phyloP scores from a whole-genome alignment of 306 rosid species.

The Crotalaria pallida region DNA sequence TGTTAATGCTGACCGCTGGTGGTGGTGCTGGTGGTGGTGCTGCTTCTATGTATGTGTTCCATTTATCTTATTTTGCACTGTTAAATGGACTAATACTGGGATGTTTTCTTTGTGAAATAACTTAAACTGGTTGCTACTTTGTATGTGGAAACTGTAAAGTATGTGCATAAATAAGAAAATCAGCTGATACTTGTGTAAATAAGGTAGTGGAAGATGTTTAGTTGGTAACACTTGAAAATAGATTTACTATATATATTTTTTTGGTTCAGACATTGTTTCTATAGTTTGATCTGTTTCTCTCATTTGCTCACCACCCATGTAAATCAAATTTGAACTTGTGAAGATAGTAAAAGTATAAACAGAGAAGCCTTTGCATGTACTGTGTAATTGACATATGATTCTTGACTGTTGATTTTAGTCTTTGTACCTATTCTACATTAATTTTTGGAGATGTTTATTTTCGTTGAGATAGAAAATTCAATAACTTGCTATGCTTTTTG shows the following conservation, averaged over 20 bases:
- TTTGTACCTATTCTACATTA: neutral
- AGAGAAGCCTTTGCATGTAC: neutral
- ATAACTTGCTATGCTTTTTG: neutral
- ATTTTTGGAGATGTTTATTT: neutral
- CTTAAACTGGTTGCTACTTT: neutral
- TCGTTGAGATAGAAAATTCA: neutral
- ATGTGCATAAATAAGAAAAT: neutral
- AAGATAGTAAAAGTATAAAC: neutral
- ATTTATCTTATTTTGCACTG: neutral
- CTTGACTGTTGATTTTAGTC: neutral
- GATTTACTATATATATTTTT: neutral
- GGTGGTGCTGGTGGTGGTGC: conserved; percentile 10
- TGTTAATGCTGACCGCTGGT: conserved; percentile 76
- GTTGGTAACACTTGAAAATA: conserved; percentile 5
- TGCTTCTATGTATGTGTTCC: conserved; percentile 49
- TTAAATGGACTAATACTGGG: neutral
- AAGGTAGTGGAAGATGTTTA: conserved; percentile 1
- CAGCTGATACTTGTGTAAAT: neutral
- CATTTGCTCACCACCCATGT: neutral
- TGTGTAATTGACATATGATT: neutral
- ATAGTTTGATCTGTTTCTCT: neutral
- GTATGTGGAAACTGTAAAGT: neutral
- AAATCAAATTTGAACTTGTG: neutral
- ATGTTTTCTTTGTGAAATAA: neutral
- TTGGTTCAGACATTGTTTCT: neutral